Evolutionary conservation across 2,329 filamentous ascomycete species (phyloP).

Genomic region (Epichloe hybrida): DNA sequence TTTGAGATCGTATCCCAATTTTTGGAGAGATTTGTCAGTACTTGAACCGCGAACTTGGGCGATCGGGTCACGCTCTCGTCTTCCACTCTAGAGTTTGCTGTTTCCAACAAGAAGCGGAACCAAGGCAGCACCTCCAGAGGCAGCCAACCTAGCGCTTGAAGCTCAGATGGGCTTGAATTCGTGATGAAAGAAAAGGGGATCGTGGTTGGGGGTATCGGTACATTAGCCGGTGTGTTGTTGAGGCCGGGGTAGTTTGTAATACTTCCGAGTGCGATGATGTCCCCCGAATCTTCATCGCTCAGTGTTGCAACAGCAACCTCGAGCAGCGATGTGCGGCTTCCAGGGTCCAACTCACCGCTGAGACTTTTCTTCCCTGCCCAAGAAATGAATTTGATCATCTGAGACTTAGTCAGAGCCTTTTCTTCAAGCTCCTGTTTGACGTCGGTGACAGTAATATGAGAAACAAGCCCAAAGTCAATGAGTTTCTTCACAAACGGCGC

Average conservation of each 20-base stretch:
- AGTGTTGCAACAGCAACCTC: conserved; percentile 67
- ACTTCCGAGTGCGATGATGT: conserved; percentile 62
- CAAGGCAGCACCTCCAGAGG: conserved; percentile 75
- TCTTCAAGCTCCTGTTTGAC: conserved; percentile 72
- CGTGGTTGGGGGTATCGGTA: conserved; percentile 69
- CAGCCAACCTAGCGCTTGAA: conserved; percentile 76
- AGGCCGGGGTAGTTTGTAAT: conserved; percentile 64
- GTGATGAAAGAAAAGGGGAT: conserved; percentile 78
- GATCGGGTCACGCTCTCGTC: conserved; percentile 59
- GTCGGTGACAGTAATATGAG: conserved; percentile 73
- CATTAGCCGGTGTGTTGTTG: conserved; percentile 62
- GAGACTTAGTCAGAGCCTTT: conserved; percentile 64
- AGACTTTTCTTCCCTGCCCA: conserved; percentile 68
- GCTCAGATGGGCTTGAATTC: conserved; percentile 47
- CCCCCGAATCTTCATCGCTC: conserved; percentile 50
- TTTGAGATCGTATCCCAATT: conserved; percentile 72
- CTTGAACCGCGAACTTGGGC: conserved; percentile 59
- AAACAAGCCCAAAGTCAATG: conserved; percentile 74
- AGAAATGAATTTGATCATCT: conserved; percentile 69
- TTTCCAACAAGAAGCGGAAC: conserved; percentile 68
- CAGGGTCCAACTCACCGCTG: conserved; percentile 54
- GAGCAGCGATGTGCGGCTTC: conserved; percentile 56
- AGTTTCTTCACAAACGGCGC: conserved; percentile 68
- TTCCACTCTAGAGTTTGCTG: conserved; percentile 42
- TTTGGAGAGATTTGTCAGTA: conserved; percentile 72